Evolutionary conservation across 2,329 filamentous ascomycete species (phyloP).

Genomic region (Paecilomyces variotii): DNA sequence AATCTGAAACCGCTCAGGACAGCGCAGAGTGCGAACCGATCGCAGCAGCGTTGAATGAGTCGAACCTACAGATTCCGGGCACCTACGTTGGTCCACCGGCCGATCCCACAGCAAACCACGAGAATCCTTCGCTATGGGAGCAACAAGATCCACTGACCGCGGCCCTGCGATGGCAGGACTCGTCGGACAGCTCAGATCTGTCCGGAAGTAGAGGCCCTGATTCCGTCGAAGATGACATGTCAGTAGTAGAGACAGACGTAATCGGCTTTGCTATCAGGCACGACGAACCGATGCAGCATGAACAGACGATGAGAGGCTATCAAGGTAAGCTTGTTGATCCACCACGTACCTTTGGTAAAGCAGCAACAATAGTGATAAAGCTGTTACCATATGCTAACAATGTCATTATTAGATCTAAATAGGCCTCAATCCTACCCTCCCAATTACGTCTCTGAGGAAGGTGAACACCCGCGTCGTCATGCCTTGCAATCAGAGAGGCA

Average conservation of each 20-base stretch:
- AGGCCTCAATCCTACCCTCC: background rate
- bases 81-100: background rate
- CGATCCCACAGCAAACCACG: background rate
- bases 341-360: background rate
- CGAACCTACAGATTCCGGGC: background rate
- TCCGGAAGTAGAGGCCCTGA: background rate
- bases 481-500: background rate
- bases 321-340: background rate
- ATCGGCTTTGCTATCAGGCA: background rate
- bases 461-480: background rate
- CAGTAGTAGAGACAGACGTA: background rate
- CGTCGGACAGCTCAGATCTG: background rate
- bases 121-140: background rate
- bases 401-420: background rate
- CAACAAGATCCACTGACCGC: background rate
- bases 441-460: background rate
- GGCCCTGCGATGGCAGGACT: background rate
- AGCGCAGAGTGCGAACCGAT: background rate
- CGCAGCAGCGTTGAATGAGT: background rate
- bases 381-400: background rate
- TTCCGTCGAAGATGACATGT: background rate
- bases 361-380: too few species aligned
- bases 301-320: background rate
- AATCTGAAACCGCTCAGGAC: background rate
- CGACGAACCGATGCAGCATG: slow-evolving; percentile 1